Evolutionary conservation across 148 eudicot species (phyloP).

Genomic region (Chenopodium suecicum): DNA sequence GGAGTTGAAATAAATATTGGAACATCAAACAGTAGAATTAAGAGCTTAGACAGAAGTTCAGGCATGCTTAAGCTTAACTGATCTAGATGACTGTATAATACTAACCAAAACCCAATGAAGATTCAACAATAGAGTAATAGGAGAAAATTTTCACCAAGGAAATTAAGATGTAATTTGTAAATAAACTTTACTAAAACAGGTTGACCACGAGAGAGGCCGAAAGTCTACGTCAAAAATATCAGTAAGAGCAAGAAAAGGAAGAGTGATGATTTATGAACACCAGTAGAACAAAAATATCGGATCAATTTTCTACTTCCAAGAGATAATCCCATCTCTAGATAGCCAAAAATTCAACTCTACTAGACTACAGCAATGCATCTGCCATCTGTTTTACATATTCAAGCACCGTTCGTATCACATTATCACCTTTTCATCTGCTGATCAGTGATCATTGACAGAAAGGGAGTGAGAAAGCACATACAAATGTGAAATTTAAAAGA

Average conservation of each 20-base stretch:
- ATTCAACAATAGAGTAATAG: background rate
- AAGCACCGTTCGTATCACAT: background rate
- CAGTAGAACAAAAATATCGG: background rate
- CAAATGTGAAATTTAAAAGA: background rate
- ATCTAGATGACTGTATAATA: background rate
- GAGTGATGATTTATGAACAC: background rate
- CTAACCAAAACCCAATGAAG: background rate
- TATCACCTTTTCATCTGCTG: background rate
- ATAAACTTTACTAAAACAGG: background rate
- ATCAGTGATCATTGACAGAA: conserved; percentile 3
- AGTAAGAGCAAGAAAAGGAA: background rate
- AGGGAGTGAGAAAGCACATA: background rate
- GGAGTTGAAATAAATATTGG: background rate
- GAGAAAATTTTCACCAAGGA: background rate
- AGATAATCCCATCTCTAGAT: background rate
- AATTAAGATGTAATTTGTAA: background rate
- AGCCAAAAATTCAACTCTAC: background rate
- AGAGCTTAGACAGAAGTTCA: background rate
- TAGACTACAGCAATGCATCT: background rate
- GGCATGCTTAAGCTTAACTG: background rate
- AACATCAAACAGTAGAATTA: background rate
- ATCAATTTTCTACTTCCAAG: background rate
- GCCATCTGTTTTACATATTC: background rate
- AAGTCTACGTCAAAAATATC: background rate
- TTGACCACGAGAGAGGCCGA: background rate